Evolutionary conservation across 2,329 filamentous ascomycete genomes (phyloP).

Genomic region (Myriosclerotinia scirpicola): DNA sequence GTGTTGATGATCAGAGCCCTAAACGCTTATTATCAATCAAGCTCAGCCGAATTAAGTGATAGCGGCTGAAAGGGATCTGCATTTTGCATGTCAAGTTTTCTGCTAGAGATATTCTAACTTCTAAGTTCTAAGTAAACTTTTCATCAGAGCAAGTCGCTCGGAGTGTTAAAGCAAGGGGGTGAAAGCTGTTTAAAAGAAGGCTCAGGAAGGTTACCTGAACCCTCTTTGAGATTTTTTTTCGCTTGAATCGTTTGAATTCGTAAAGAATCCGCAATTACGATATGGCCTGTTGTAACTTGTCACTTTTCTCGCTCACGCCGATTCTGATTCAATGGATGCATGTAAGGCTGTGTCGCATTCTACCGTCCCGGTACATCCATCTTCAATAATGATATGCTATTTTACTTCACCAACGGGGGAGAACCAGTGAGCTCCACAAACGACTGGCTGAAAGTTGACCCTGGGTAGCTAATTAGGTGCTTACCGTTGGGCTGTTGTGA

Average conservation of each 20-base stretch:
- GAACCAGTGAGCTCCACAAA: not conserved
- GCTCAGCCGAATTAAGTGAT: not conserved
- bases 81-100: not conserved
- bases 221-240: not conserved
- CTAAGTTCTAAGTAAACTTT: not conserved
- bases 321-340: slow-evolving; percentile 1
- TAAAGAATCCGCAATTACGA: slow-evolving; percentile 16
- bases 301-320: not conserved
- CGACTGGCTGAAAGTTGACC: not conserved
- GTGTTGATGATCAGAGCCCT: not conserved
- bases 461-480: not conserved
- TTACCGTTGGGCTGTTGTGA: not conserved
- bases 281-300: not conserved
- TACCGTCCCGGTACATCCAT: not conserved
- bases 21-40: slow-evolving; percentile 9
- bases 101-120: not conserved
- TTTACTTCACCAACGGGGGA: not conserved
- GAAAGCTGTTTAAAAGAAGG: not conserved
- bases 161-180: slow-evolving; percentile 11
- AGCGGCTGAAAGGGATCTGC: slow-evolving; percentile 2
- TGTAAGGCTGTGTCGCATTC: slow-evolving; percentile 5
- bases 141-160: not conserved
- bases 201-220: not conserved
- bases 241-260: slow-evolving; percentile 9
- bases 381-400: not conserved